Evolutionary conservation across 2,329 filamentous ascomycete species (phyloP), one percentile per base, ranked within the genome.

Genomic region (Trichophyton benhamiae): DNA sequence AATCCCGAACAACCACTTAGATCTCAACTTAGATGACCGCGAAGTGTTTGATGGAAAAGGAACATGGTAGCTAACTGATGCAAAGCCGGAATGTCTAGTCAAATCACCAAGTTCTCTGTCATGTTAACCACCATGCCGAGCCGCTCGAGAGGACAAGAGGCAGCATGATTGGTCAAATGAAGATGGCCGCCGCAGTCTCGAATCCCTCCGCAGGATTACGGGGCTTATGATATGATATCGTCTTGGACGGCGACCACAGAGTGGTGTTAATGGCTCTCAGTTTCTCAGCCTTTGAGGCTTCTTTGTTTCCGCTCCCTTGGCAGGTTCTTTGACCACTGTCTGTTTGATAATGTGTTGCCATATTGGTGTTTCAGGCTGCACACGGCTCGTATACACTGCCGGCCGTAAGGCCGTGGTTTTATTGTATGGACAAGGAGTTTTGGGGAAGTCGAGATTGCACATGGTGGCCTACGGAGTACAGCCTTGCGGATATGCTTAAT

Each of bases 201-300:
- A n/a, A 55, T 36, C 52, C 52, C 52, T 55, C 52, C 52, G 52
- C 30, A 55, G 25, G 52, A 25, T 55, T 55, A 55, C 52, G 52
- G 52, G 27, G 13, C n/a, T 38, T 38, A 38, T 13, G 11, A 13
- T 27, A 17, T 30, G 27, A 30, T 36, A 36, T 9, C 5, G 8
- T 30, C n/a, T 55, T 52, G 20, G 22, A 9, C 52, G 3, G 11
- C 33, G 15, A n/a, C 20, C 2, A 5, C 49, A 30, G 22, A 33
- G 49, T 53, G 33, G 17, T 15, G 11, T 25, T 4, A 53, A 13
- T 13, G 20, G 9, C 9, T 27, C n/a, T 20, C 15, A 13, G n/a
- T 11, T 7, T 20, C 25, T 36, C 30, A 36, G 52, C 52, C 52
- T 33, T 55, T 17, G 27, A 36, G 30, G 5, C 52, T 55, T 20